Base-by-base conservation (phyloP, 768 basidiomycete species). In the Leucogyrophana mollusca region DNA sequence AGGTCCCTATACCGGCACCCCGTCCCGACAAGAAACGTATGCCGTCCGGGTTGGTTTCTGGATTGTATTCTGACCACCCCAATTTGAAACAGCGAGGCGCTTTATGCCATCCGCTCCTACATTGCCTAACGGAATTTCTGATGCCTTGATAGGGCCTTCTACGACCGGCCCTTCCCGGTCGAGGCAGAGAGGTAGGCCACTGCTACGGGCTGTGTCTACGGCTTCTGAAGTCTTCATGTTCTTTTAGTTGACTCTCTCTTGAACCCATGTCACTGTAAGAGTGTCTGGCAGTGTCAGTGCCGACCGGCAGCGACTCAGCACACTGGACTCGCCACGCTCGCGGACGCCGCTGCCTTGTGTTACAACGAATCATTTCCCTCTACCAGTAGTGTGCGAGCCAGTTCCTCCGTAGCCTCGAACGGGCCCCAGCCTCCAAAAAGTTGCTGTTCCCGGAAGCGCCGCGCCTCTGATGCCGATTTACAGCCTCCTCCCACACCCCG, bases 31-130 rank as follows among this genome's bases (percentile, higher is more conserved):
- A 45, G 56, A 67, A 69, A 49, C 54, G 66, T 69, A 49, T 40
- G 66, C 57, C 17, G 9, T 16, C 23, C 43, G 3, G 14, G 0
- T 20, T 24, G 7, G 25, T 33, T 32, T 8, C 25, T 20, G 4
- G 13, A 23, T n/a, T 7, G 22, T 33, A 52, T 67, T 45, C 62
- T 63, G 16, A 22, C 53, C 49, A 38, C 49, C 16, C 46, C 38
- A 21, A 30, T 30, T 30, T 30, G 27, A 30, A 30, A 30, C 55
- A 87, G 86, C 80, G 21, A 76, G 73, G 54, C 73, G 86, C 52
- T 88, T 79, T 59, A 81, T 87, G 54, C 86, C 85, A 7, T 83
- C 85, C 23, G 71, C 74, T 3, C 87, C 87, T 10, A 76, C 87
- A 1, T 63, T 90, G 32, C 87, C 87, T 9, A 88, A 90, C 52